Evolutionary conservation across 2,329 filamentous ascomycete genomes (phyloP).

Genomic region (Botrytis fragariae): DNA sequence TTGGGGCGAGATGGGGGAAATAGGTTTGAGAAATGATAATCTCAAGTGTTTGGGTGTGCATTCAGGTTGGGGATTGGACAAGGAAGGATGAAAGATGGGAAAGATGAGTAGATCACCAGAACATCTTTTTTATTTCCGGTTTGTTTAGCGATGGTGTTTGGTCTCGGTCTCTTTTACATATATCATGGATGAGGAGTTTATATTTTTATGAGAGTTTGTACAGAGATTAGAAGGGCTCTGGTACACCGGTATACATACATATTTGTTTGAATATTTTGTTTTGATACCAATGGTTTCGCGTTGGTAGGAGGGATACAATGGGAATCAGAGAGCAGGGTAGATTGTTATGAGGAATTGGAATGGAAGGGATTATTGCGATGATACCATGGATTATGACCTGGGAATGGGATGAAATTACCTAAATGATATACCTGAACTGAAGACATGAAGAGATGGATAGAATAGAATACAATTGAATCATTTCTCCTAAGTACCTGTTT

Average conservation of each 20-base stretch:
- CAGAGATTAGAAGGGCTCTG: background rate
- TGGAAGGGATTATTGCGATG: background rate
- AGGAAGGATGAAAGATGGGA: background rate
- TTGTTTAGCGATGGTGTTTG: background rate
- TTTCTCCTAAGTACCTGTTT: background rate
- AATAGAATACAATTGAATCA: background rate
- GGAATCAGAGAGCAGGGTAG: background rate
- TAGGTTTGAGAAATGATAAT: too few relatives aligned
- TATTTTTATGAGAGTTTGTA: background rate
- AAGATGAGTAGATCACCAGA: background rate
- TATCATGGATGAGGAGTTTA: background rate
- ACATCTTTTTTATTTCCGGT: background rate
- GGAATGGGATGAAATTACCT: background rate
- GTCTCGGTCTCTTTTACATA: background rate
- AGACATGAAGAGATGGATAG: background rate
- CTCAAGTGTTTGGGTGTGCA: background rate
- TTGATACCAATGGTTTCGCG: background rate
- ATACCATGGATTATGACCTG: background rate
- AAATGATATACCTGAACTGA: background rate
- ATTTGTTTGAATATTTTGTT: background rate
- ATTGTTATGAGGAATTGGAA: background rate
- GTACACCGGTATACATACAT: background rate
- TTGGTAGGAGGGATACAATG: background rate
- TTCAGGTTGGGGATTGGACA: background rate
- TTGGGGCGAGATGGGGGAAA: constrained; percentile 32